Evolutionary conservation across 2,329 filamentous ascomycete genomes (phyloP).

Genomic region (Curvularia spicifera): DNA sequence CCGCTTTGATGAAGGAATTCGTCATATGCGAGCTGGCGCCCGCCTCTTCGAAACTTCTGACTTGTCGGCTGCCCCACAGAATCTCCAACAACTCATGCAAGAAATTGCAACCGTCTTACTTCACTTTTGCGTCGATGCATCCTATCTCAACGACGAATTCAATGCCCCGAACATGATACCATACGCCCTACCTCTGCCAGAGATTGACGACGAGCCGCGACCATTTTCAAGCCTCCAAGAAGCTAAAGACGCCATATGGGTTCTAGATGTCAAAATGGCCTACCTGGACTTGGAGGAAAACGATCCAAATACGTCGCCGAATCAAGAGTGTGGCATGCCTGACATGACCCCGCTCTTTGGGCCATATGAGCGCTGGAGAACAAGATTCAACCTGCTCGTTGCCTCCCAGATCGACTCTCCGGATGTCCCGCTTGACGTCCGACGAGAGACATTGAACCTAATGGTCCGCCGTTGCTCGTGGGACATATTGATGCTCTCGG

Average conservation of each 20-base stretch:
- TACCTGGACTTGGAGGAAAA: background rate
- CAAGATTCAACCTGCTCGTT: background rate
- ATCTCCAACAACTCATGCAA: constrained; percentile 8
- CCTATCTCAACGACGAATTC: constrained; percentile 7
- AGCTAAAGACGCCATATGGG: constrained; percentile 4
- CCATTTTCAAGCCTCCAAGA: constrained; percentile 2
- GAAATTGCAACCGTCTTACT: constrained; percentile 16
- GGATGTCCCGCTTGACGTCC: background rate
- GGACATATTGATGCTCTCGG: background rate
- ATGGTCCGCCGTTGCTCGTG: background rate
- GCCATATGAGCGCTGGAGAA: background rate
- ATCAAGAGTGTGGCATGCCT: background rate
- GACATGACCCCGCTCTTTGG: background rate
- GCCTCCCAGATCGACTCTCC: background rate
- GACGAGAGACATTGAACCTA: background rate
- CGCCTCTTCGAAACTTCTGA: constrained; percentile 11
- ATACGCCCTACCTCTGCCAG: constrained; percentile 9
- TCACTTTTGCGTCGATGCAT: constrained; percentile 15
- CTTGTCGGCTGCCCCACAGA: constrained; percentile 4
- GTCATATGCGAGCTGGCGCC: constrained; percentile 16
- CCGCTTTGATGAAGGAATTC: constrained; percentile 12
- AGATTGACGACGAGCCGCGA: constrained; percentile 4
- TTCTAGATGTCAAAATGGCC: constrained; percentile 2
- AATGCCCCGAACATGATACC: constrained; percentile 11
- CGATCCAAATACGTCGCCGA: background rate